Evolutionary conservation across 495 filamentous ascomycete species (phyloP), one percentile per base, ranked within the genome.

Genomic region (Tuber brumale): DNA sequence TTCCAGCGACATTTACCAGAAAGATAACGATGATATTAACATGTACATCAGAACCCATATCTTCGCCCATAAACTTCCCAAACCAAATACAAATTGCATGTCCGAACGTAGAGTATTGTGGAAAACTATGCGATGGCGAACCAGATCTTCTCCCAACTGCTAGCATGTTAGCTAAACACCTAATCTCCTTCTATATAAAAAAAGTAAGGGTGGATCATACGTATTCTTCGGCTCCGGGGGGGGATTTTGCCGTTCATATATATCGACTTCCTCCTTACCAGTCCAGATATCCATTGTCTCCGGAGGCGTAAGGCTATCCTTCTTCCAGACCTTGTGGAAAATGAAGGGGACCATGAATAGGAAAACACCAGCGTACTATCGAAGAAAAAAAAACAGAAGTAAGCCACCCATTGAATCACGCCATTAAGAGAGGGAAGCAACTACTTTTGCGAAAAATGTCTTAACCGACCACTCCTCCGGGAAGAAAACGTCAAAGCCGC

Each of bases 181-280:
- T 42, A 9, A n/a, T 69, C 43, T 43, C 8, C 8, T 21, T 43
- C 16, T 44, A 9, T 19, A 19, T n/a, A 35, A 27, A 5, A 66
- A 61, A 27, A n/a, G 51, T 14, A n/a, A 27, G 10, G 27, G 61
- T 27, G 61, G 8, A 72, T 35, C 51, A 75, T 79, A 80, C 75
- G 35, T 75, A 70, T 81, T 81, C 69, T 45, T 76, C 3, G 80
- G 70, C 48, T 78, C 80, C 7, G 48, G 19, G 1, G 79, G 80
- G 2, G 76, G 76, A 31, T 81, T 78, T n/a, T 79, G 73, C 18
- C 80, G 82, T 77, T 87, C 86, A 73, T 87, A 84, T 1, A 84
- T 85, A 84, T 92, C 90, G 42, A 91, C 79, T 71, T 88, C 89
- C 7, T 86, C 87, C 84, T 91, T 91, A 16, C 90, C 90, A 39